Base-by-base conservation (phyloP, 768 basidiomycete species). In the Filobasidium wieringae region DNA sequence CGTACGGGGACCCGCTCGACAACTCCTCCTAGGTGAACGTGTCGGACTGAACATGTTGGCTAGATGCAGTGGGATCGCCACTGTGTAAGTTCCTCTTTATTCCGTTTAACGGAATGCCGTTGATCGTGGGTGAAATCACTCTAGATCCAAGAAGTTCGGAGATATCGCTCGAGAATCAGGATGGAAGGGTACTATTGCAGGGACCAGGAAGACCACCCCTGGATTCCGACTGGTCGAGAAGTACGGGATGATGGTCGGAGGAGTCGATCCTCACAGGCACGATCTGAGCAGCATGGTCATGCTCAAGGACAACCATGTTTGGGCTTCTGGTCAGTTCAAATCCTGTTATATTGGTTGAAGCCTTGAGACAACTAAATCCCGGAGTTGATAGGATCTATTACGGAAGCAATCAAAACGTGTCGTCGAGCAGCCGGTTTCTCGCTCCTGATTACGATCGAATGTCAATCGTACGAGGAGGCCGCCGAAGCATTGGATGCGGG, bases 201-300 rank as follows among this genome's bases (percentile, higher is more conserved):
- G 93, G 14, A 99, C 93, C 26, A 79, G 93, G 59, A 99, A 99
- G 79, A 99, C 93, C 0, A 97, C 93, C 1, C 93, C 93, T 31
- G 90, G 93, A 2, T 99, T 99, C 77, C 79, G 95, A 47, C 78
- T 96, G 30, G 92, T 97, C 5, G 95, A 99, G 75, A 99, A 99
- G 74, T 96, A 99, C 71, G 95, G 85, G 3, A 97, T 99, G 95
- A 65, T 97, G 43, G 88, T 97, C 14, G 95, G 95, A 17, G 95
- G 95, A 6, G 86, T 96, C 66, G 93, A 99, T 71, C 77, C 88
- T 8, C 95, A 99, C 77, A 82, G 95, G 24, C 85, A 95, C 64
- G 92, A 97, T 73, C 79, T 97, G n/a, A 91, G 88, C 29, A 88
- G 87, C 71, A 97, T 99, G 95, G 92, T 99, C 69, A 99, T 99